Percentiles rank a stretch among this genome's conserved stretches.
phyloP scores from a whole-genome alignment of 495 filamentous ascomycete genomes.

The Evansstolkia leycettana region DNA sequence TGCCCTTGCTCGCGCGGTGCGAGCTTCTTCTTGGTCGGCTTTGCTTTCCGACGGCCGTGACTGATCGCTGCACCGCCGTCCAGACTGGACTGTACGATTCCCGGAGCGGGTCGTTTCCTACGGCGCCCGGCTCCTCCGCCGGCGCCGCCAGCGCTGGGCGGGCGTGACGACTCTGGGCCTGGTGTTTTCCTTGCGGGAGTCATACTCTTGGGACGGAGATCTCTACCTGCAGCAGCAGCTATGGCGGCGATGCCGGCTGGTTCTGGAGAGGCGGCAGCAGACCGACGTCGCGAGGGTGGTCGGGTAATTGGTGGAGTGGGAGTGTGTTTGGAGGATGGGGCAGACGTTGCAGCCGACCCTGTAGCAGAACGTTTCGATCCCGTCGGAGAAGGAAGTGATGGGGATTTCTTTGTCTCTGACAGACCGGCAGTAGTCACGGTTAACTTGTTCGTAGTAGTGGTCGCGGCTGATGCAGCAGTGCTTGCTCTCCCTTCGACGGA shows the following conservation, averaged over 20 bases:
- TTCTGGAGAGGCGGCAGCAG: slow-evolving; percentile 25
- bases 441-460: not conserved
- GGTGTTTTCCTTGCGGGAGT: slow-evolving; percentile 39
- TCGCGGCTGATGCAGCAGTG: slow-evolving; percentile 12
- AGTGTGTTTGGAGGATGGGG: slow-evolving; percentile 3
- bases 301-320: slow-evolving; percentile 26
- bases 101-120: slow-evolving; percentile 65
- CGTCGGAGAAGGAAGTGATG: slow-evolving; percentile 16
- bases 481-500: slow-evolving; percentile 10
- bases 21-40: slow-evolving; percentile 47
- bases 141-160: slow-evolving; percentile 30
- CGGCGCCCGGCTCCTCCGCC: slow-evolving; percentile 26
- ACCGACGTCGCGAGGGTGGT: slow-evolving; percentile 33
- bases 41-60: slow-evolving; percentile 68
- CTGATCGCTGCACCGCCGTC: slow-evolving; percentile 64
- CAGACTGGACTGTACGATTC: slow-evolving; percentile 52
- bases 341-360: not conserved
- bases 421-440: slow-evolving; percentile 1
- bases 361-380: slow-evolving; percentile 14
- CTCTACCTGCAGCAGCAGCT: slow-evolving; percentile 13
- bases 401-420: slow-evolving; percentile 11
- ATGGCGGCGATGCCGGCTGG: slow-evolving; percentile 7
- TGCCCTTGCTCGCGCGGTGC: slow-evolving; percentile 20
- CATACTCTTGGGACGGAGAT: slow-evolving; percentile 33
- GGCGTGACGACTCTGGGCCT: slow-evolving; percentile 36